These are phyloP conservation scores for Cucurbita argyrosperma DNA, from an alignment of 306 rosid species.

Conservation along the genomic window DNA sequence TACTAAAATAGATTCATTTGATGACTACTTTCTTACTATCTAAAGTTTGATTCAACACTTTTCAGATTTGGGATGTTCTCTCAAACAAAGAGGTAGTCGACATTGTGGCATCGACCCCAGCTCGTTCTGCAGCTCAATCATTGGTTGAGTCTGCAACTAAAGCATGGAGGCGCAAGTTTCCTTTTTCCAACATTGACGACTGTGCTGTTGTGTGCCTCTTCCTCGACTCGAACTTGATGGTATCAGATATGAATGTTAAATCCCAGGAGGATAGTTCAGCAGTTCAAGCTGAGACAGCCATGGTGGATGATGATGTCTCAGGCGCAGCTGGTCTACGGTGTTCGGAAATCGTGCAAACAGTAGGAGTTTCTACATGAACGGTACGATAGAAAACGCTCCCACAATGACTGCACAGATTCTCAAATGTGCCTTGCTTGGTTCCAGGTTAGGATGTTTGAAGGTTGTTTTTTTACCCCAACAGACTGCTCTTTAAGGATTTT, in stretches of 20 bases:
- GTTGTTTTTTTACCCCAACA: neutral
- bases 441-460: neutral
- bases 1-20: neutral
- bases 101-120: constrained; percentile 50
- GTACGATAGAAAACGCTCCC: neutral
- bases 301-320: neutral
- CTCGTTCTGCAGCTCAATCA: constrained; percentile 59
- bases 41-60: constrained; percentile 8
- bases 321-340: neutral
- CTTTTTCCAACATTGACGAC: constrained; percentile 79
- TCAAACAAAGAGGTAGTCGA: constrained; percentile 91
- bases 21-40: neutral
- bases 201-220: constrained; percentile 88
- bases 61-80: constrained; percentile 91
- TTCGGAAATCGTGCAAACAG: neutral
- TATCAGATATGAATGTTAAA: constrained; percentile 27
- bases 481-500: neutral
- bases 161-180: constrained; percentile 70
- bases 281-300: neutral
- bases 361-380: neutral
- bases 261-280: constrained; percentile 22
- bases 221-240: constrained; percentile 33
- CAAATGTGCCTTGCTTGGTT: neutral
- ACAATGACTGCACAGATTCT: neutral
- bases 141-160: constrained; percentile 80